These are phyloP conservation scores for Austropuccinia psidii DNA, from an alignment of 1,284 basidiomycete genomes.

Conservation along the genomic window DNA sequence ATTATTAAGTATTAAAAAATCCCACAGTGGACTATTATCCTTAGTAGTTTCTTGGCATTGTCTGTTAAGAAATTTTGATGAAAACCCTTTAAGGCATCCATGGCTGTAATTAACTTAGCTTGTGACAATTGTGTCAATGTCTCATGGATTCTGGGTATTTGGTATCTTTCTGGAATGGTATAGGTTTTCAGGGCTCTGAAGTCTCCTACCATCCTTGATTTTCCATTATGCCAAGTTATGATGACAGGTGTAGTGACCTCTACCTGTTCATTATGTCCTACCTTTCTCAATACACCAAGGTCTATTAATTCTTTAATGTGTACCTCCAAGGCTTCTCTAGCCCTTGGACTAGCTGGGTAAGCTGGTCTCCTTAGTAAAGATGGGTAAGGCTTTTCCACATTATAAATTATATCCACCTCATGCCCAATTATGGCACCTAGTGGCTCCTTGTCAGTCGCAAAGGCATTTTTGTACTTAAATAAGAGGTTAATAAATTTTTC, in stretches of 20 bases:
- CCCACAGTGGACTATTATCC: background rate
- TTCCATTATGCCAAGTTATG: conserved; percentile 2
- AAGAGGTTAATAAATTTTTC: background rate
- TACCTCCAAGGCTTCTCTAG: background rate
- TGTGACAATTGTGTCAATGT: background rate
- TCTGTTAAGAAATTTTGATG: background rate
- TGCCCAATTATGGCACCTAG: background rate
- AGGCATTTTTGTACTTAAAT: background rate
- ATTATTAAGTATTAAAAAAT: background rate
- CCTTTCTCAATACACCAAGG: background rate
- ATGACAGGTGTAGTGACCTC: conserved; percentile 13
- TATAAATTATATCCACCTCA: background rate
- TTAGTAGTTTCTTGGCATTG: background rate
- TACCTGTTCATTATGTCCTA: background rate
- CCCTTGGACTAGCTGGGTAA: conserved; percentile 13
- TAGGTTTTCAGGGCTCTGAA: conserved; percentile 1
- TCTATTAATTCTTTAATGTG: background rate
- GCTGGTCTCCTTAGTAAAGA: background rate
- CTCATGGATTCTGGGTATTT: background rate
- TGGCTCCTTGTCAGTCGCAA: background rate
- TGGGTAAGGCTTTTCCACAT: conserved; percentile 5
- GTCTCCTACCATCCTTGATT: background rate
- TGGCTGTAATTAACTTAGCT: background rate
- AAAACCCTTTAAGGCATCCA: background rate
- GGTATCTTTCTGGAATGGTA: conserved; percentile 10